Base-by-base conservation (phyloP, 495 filamentous ascomycete genomes). In the Daldinia decipiens region DNA sequence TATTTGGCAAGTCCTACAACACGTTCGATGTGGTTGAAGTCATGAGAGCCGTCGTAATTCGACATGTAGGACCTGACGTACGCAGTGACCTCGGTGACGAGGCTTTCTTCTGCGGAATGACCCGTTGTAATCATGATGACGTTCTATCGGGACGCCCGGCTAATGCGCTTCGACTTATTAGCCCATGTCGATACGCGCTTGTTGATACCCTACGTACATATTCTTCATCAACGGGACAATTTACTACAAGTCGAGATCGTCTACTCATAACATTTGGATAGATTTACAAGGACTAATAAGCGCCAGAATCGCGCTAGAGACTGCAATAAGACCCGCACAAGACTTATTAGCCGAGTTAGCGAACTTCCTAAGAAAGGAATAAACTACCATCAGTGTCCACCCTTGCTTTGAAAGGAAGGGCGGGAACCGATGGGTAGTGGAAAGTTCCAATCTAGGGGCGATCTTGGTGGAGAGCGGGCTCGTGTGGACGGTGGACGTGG, bases 31-130 rank as follows among this genome's bases (percentile, higher is more conserved):
- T 98, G 95, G 40, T 83, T 78, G 80, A 89, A 93, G 82, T 96
- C 91, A 82, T 98, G 95, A 5, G 92, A 95, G 21, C 87, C 86
- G 79, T 98, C 95, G 80, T 92, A 92, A 51, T 84, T 80, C 40
- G 87, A 81, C 94, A 97, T 97, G 84, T 91, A 94, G 11, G 80
- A 72, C 66, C 85, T 80, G 27, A 92, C 88, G 74, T 89, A 91
- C 55, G 76, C 70, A 24, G 82, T 84, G 66, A 89, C 82, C n/a
- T 80, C 61, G 19, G 76, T 63, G 73, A 88, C 80, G 56, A 89
- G 81, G 15, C 72, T 63, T 56, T 79, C 79, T 47, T 78, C 71
- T 34, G 36, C 67, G 71, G 81, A 71, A 51, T 75, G 43, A 58
- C 77, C 70, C 68, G 75, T 72, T 43, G 70, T 57, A 56, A 65